Evolutionary conservation across 441 rosid species (phyloP), one percentile per base, ranked within the genome.

Genomic region (Gossypium gossypioides): DNA sequence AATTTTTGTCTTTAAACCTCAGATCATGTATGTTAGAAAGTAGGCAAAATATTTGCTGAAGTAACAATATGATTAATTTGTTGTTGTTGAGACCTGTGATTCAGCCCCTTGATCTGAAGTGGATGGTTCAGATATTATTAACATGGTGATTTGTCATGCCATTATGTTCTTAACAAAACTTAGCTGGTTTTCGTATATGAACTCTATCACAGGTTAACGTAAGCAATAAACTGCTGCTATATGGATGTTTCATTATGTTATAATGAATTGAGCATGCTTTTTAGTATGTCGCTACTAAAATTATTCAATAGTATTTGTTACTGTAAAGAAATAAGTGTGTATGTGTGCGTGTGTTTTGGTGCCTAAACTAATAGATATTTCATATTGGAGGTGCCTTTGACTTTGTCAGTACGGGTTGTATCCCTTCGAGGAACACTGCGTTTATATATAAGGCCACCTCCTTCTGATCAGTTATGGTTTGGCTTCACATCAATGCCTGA

Each of bases 401-500:
- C 96, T 81, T 82, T 95, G 84, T 85, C 93, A 64, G 84, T 95
- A 82, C 81, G 90, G 81, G 86, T 92, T 61, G 82, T 86, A 68
- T 87, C 92, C 29, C 87, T 95, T 72, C 89, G 91, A 56, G 99
- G 98, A 85, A 90, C 93, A 3, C 32, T 90, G 80, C 84, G 91
- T 58, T 75, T 89, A 52, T 91, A 85, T 76, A 78, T 92, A 77
- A 91, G 88, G 81, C 97, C 96, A 10, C 99, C 98, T 72, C 99
- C 99, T 55, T 91, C 98, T 1, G 92, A 96, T 84, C 98, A 86
- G 65, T 74, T 92, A 78, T 95, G 99, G 98, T 88, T 79, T 81
- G 88, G 98, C 69, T 95, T 91, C 81, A 86, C 91, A n/a, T 86
- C 89, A 69, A 88, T 84, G 96, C 99, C 99, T 12, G 91, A 91